A percentile compares a stretch with the other conserved stretches of the same genome.
Conservation (phyloP, 345 rosid species). For the Eucalyptus caleyi region DNA sequence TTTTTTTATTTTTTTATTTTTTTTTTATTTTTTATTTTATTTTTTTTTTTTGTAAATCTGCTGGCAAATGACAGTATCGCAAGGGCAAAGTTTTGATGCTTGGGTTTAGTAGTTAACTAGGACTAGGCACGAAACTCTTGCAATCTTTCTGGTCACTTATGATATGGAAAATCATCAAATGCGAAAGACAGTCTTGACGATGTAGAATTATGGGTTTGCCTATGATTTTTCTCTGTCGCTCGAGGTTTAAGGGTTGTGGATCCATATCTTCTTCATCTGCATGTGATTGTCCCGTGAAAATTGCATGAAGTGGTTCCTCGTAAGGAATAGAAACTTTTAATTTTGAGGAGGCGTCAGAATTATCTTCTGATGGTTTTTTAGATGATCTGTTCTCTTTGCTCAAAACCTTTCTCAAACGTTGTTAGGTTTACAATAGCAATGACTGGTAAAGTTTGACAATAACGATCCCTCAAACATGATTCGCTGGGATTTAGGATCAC, state of each 20-base stretch:
- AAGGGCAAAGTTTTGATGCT: neutral
- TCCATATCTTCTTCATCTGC: neutral
- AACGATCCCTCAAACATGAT: neutral
- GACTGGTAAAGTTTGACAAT: neutral
- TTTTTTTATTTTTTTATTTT: accelerated
- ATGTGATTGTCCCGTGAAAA: neutral
- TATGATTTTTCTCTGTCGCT: neutral
- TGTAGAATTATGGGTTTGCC: neutral
- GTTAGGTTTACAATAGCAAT: neutral
- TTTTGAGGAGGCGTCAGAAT: neutral
- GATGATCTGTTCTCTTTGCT: neutral
- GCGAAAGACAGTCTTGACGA: neutral
- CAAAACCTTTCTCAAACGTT: neutral
- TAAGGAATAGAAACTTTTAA: neutral
- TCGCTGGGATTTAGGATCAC: neutral
- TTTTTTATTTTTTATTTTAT: neutral
- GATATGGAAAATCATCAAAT: neutral
- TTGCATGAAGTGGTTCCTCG: neutral
- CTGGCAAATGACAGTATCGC: no score
- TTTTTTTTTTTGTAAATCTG: neutral
- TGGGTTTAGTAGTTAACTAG: neutral
- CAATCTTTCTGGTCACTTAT: neutral
- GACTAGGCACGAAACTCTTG: neutral
- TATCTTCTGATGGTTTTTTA: neutral
- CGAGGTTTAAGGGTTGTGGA: neutral